A percentile compares a stretch with the other conserved stretches of the same genome.
Conservation (phyloP, 208 protist genomes). For the Tritrichomonas musculus region DNA sequence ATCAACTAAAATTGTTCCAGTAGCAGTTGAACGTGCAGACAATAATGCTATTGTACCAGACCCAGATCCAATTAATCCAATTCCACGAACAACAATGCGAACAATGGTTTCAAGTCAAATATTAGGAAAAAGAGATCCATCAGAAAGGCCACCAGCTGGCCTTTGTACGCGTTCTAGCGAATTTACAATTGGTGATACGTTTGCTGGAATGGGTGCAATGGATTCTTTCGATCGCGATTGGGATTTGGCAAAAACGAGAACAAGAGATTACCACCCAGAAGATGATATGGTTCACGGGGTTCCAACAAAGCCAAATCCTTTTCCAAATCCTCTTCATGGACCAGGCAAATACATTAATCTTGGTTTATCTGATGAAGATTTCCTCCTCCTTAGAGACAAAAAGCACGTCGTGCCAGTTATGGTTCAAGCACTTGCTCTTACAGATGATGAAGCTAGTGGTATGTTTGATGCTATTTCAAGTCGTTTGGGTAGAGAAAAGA, state of each 20-base stretch:
- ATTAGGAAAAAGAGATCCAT: background rate
- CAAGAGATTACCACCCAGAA: background rate
- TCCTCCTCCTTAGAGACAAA: background rate
- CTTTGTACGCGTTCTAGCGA: background rate
- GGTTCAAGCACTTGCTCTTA: background rate
- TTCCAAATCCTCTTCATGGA: background rate
- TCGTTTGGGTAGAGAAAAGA: background rate
- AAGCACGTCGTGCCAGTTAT: background rate
- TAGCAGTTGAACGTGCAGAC: background rate
- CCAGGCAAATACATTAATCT: background rate
- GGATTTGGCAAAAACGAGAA: background rate
- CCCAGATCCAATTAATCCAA: background rate
- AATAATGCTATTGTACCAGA: conserved; percentile 5
- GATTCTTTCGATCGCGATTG: too few relatives aligned
- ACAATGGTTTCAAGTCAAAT: background rate
- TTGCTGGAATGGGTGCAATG: background rate
- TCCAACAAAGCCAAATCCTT: background rate
- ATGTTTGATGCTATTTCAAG: background rate
- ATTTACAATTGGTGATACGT: conserved; percentile 4
- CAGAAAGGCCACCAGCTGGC: background rate
- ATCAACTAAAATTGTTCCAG: background rate
- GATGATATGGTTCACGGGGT: background rate
- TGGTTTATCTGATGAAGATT: conserved; percentile 14
- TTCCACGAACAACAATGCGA: background rate
- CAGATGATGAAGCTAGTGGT: background rate